Percentiles rank a stretch among this genome's conserved stretches.
Conservation (phyloP, 495 filamentous ascomycete species). For the Delitschia confertaspora region DNA sequence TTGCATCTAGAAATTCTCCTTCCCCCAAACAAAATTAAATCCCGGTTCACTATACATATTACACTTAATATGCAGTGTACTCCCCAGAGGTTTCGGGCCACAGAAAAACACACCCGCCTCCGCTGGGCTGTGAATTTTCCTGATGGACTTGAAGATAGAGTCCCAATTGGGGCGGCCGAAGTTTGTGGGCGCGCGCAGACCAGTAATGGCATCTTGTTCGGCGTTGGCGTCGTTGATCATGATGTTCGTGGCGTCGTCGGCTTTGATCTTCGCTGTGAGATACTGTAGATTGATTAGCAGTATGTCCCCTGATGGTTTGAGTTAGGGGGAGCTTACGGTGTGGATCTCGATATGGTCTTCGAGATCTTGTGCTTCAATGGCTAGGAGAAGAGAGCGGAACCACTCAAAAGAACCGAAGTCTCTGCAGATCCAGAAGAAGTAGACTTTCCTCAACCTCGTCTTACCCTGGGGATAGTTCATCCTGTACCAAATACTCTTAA, state of each 20-base stretch:
- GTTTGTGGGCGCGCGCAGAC: conserved; percentile 64
- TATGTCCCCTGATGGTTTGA: conserved; percentile 3
- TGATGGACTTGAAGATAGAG: conserved; percentile 65
- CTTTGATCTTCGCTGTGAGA: conserved; percentile 68
- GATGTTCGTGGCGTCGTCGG: conserved; percentile 70
- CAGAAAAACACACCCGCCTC: conserved; percentile 77
- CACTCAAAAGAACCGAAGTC: conserved; percentile 74
- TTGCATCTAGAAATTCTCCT: conserved; percentile 66
- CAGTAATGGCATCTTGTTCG: conserved; percentile 68
- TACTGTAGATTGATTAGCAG: conserved; percentile 38
- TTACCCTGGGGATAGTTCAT: conserved; percentile 72
- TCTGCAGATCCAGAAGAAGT: conserved; percentile 79
- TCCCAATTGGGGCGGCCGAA: conserved; percentile 76
- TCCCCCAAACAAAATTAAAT: conserved; percentile 62
- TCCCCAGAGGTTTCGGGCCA: conserved; percentile 62
- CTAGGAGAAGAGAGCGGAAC: conserved; percentile 69
- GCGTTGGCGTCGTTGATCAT: conserved; percentile 78
- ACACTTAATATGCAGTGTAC: conserved; percentile 61
- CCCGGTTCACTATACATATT: conserved; percentile 70
- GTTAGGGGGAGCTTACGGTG: conserved; percentile 33
- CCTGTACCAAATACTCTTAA: conserved; percentile 83
- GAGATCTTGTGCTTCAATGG: conserved; percentile 76
- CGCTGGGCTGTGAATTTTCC: conserved; percentile 60
- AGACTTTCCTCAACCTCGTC: conserved; percentile 66
- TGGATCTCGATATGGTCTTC: conserved; percentile 70